phyloP scores from a whole-genome alignment of 352 stramenopile species.

The Phytophthora vignae region DNA sequence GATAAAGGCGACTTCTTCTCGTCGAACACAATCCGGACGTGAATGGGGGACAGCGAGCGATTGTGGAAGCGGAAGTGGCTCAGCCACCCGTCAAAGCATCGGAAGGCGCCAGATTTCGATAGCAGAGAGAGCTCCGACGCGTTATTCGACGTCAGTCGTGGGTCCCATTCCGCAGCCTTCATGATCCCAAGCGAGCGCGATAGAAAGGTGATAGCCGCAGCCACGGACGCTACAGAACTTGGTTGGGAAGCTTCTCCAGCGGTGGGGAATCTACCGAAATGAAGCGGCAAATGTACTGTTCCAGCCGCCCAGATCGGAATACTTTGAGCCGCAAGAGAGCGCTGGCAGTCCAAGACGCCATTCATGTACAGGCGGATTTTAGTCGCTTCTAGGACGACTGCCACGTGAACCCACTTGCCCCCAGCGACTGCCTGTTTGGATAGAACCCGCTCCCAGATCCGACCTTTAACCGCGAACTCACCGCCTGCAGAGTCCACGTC shows the following conservation, averaged over 20 bases:
- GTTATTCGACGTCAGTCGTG: slow-evolving; percentile 20
- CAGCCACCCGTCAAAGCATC: slow-evolving; percentile 85
- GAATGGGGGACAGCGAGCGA: slow-evolving; percentile 91
- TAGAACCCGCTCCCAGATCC: slow-evolving; percentile 66
- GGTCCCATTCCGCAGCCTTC: slow-evolving; percentile 23
- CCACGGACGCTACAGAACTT: background rate
- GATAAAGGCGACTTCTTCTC: slow-evolving; percentile 49
- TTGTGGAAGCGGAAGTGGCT: slow-evolving; percentile 91
- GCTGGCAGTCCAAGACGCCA: slow-evolving; percentile 86
- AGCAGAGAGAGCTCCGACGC: background rate
- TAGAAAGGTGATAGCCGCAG: slow-evolving; percentile 29
- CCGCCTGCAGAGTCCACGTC: background rate
- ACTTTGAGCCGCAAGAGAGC: slow-evolving; percentile 53
- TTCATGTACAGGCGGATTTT: slow-evolving; percentile 94
- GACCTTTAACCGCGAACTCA: slow-evolving; percentile 20
- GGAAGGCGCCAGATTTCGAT: slow-evolving; percentile 24
- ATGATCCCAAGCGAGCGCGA: slow-evolving; percentile 29
- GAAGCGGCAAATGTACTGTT: slow-evolving; percentile 56
- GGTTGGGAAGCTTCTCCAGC: background rate
- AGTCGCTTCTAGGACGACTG: slow-evolving; percentile 82
- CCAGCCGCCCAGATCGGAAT: slow-evolving; percentile 35
- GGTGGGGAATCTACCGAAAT: slow-evolving; percentile 54
- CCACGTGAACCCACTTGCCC: slow-evolving; percentile 87
- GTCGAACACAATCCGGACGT: slow-evolving; percentile 93
- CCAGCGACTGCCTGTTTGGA: slow-evolving; percentile 78